Conservation (phyloP, 2,329 filamentous ascomycete genomes). For the Verticillium albo-atrum region DNA sequence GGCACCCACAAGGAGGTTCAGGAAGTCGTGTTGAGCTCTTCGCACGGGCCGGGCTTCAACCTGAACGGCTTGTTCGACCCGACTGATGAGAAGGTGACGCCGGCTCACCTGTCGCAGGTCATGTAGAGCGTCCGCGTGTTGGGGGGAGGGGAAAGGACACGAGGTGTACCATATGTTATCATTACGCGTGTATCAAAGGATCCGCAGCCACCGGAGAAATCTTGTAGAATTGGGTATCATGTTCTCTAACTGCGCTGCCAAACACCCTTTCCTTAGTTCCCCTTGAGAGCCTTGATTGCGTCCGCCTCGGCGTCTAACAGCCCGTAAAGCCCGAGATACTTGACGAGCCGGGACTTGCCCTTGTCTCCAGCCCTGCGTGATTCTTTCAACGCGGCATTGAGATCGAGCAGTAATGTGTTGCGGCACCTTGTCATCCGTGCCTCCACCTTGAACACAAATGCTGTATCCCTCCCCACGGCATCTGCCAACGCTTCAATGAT, state of each 20-base stretch:
- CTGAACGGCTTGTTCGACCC: conserved; percentile 75
- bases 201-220: conserved; percentile 5
- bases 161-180: conserved; percentile 33
- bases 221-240: conserved; percentile 23
- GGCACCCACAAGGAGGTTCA: conserved; percentile 39
- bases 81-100: conserved; percentile 50
- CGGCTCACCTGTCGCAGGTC: conserved; percentile 46
- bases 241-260: conserved; percentile 8
- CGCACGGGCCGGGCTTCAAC: conserved; percentile 80
- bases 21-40: conserved; percentile 78
- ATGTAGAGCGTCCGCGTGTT: conserved; percentile 37
- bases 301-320: conserved; percentile 47
- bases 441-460: conserved; percentile 47
- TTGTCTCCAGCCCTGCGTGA: conserved; percentile 35
- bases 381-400: conserved; percentile 44
- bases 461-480: conserved; percentile 39
- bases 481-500: conserved; percentile 36
- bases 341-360: conserved; percentile 43
- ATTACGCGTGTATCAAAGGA: conserved; percentile 13
- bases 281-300: conserved; percentile 44
- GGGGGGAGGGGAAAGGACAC: not conserved
- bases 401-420: conserved; percentile 52
- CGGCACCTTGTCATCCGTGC: conserved; percentile 49
- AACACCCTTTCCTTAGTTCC: conserved; percentile 15
- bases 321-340: conserved; percentile 49